Conservation (phyloP, 768 basidiomycete genomes). For the Naganishia onofrii region DNA sequence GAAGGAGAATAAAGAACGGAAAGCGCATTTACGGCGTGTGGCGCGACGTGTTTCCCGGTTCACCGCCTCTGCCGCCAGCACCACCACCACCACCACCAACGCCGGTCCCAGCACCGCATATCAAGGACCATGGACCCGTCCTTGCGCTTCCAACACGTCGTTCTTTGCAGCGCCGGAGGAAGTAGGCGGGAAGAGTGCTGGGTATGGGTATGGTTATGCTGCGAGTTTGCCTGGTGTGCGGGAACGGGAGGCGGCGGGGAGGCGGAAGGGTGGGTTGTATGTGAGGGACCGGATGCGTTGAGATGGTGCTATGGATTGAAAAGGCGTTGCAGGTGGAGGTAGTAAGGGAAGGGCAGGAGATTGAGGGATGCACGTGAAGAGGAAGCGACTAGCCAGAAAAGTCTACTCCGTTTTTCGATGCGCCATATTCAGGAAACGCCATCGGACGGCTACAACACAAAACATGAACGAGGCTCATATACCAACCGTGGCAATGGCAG, state of each 20-base stretch:
- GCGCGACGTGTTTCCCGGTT: slow-evolving; percentile 1
- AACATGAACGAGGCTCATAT: too few relatives aligned
- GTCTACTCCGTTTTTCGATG: too few relatives aligned
- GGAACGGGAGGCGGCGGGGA: slow-evolving; percentile 19
- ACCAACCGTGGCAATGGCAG: too few relatives aligned
- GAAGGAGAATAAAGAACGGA: slow-evolving; percentile 11
- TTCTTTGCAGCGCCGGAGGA: slow-evolving; percentile 16
- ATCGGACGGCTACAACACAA: too few relatives aligned
- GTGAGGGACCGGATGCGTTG: slow-evolving; percentile 28
- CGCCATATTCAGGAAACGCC: too few relatives aligned
- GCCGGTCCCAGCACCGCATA: too few relatives aligned
- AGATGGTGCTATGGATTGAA: not conserved
- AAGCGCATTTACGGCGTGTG: slow-evolving; percentile 5
- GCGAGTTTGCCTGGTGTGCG: slow-evolving; percentile 2
- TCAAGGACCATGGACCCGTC: not conserved
- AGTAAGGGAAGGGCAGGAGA: too few relatives aligned
- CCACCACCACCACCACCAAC: not conserved
- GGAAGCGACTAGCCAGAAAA: too few relatives aligned
- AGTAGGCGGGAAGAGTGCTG: slow-evolving; percentile 10
- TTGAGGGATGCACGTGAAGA: too few relatives aligned
- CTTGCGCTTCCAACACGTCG: not conserved
- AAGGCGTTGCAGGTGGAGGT: too few relatives aligned
- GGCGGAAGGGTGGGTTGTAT: slow-evolving; percentile 14
- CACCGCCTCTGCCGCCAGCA: not conserved
- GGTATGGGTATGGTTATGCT: slow-evolving; percentile 27